Percentiles rank a stretch among this genome's conserved stretches.
phyloP scores from a whole-genome alignment of 2,329 filamentous ascomycete genomes.

The Aspergillus fructus region DNA sequence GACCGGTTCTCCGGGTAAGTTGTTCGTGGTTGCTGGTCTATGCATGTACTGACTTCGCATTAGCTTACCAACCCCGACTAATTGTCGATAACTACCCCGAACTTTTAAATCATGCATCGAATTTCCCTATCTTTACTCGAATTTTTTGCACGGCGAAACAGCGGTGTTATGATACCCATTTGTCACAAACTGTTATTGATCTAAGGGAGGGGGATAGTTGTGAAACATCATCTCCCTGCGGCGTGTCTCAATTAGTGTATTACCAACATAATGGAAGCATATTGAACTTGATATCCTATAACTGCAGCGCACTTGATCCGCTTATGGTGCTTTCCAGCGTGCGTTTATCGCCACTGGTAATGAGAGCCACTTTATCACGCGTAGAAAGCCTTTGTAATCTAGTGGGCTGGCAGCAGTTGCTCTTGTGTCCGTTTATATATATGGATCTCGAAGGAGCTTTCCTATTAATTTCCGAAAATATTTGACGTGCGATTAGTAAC shows the following conservation, averaged over 20 bases:
- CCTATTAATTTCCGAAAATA: too few species aligned
- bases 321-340: too few species aligned
- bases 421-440: too few species aligned
- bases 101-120: slow-evolving; percentile 15
- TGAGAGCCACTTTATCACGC: too few species aligned
- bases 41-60: slow-evolving; percentile 16
- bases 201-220: slow-evolving; percentile 6
- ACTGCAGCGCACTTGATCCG: too few species aligned
- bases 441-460: too few species aligned
- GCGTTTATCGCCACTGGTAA: too few species aligned
- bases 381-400: too few species aligned
- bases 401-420: too few species aligned
- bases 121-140: slow-evolving; percentile 24
- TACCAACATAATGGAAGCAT: slow-evolving; percentile 8
- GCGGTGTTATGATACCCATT: slow-evolving; percentile 42
- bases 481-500: too few species aligned
- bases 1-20: slow-evolving; percentile 45
- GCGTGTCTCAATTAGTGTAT: slow-evolving; percentile 14
- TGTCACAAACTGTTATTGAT: slow-evolving; percentile 28
- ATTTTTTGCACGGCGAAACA: slow-evolving; percentile 30
- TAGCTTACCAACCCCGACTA: slow-evolving; percentile 39
- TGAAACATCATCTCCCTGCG: neutral
- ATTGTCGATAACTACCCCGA: slow-evolving; percentile 12
- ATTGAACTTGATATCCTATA: neutral
- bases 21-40: neutral